phyloP scores from a whole-genome alignment of 177 flowering plant genomes.

The Vitis hybrid region DNA sequence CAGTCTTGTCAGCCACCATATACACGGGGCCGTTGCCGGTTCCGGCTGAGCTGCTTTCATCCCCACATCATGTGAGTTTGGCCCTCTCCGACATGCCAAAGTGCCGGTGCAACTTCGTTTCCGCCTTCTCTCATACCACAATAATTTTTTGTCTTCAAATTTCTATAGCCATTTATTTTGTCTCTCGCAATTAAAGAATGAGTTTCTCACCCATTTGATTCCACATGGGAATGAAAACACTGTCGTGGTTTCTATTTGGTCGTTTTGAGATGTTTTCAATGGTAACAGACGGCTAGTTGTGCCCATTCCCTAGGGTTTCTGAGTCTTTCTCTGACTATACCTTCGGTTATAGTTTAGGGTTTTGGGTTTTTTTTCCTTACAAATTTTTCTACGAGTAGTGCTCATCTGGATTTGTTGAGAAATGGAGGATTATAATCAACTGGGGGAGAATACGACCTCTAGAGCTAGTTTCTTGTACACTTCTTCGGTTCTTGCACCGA shows the following conservation, averaged over 20 bases:
- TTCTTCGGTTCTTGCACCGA: slow-evolving; percentile 30
- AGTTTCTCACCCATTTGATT: too few relatives aligned
- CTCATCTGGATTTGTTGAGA: slow-evolving; percentile 10
- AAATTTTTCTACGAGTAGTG: neutral
- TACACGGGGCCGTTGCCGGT: slow-evolving; percentile 15
- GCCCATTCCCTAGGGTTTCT: slow-evolving; percentile 20
- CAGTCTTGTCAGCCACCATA: slow-evolving; percentile 29
- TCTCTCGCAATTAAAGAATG: too few relatives aligned
- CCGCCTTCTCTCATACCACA: neutral
- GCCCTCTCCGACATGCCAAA: neutral
- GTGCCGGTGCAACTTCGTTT: slow-evolving; percentile 24
- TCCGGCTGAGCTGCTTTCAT: slow-evolving; percentile 7
- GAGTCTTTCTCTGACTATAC: neutral
- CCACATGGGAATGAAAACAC: too few relatives aligned
- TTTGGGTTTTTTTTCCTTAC: slow-evolving; percentile 1
- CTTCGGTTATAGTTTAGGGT: slow-evolving; percentile 18
- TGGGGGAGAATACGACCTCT: slow-evolving; percentile 24
- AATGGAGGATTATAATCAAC: slow-evolving; percentile 51
- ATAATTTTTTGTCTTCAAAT: too few relatives aligned
- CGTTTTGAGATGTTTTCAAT: neutral
- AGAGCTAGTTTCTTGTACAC: slow-evolving; percentile 56
- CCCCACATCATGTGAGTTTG: neutral
- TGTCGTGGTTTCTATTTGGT: too few relatives aligned
- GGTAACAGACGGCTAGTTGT: neutral
- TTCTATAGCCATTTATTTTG: too few relatives aligned